phyloP scores from a whole-genome alignment of 2,329 filamentous ascomycete genomes.

The Fusarium pilosicola region DNA sequence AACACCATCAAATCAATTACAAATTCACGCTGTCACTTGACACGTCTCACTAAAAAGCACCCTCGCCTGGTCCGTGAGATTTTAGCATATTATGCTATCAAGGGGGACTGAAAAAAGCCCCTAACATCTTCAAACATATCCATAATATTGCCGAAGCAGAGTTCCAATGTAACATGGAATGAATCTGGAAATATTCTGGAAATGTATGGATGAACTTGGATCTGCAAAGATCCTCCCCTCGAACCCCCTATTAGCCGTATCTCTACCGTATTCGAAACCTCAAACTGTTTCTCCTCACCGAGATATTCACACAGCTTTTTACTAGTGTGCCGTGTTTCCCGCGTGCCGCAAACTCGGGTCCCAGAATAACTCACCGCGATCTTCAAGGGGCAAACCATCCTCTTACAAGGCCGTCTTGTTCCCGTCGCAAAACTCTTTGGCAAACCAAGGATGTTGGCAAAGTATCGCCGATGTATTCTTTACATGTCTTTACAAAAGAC shows the following conservation, averaged over 20 bases:
- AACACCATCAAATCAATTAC: neutral
- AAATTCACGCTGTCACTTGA: constrained; percentile 1
- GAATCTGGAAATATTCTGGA: neutral
- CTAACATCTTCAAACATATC: constrained; percentile 1
- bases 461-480: constrained; percentile 19
- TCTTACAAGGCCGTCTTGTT: constrained; percentile 19
- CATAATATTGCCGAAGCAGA: constrained; percentile 5
- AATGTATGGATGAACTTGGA: neutral
- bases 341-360: neutral
- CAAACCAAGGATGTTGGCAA: neutral
- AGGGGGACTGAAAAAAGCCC: neutral
- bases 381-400: neutral
- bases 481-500: constrained; percentile 8
- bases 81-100: constrained; percentile 8
- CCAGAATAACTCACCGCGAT: neutral
- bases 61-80: constrained; percentile 16
- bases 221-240: neutral
- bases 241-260: neutral
- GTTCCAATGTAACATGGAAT: neutral
- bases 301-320: neutral
- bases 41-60: constrained; percentile 11
- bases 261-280: neutral
- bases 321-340: neutral
- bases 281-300: neutral
- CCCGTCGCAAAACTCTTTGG: neutral